A percentile compares a stretch with the other conserved stretches of the same genome.
These are phyloP conservation scores for Cicer cuneatum DNA, from an alignment of 306 rosid species.

Conservation along the genomic window DNA sequence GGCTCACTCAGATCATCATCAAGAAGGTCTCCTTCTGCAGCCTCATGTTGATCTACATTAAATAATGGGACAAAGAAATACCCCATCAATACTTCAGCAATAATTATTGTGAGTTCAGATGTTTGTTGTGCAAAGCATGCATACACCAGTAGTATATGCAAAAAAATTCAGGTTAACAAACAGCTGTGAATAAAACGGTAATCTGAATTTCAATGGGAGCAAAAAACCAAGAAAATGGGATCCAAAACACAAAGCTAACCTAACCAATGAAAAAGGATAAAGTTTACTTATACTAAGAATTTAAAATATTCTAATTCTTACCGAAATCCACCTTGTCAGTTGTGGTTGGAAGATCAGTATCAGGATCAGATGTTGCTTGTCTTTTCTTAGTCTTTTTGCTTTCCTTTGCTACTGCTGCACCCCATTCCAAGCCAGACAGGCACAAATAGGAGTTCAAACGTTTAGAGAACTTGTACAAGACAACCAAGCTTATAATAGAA, in stretches of 20 bases:
- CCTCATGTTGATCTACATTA: constrained; percentile 49
- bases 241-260: constrained; percentile 13
- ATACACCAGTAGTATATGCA: background rate
- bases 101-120: constrained; percentile 23
- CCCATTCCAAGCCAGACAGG: constrained; percentile 11
- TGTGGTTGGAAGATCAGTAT: constrained; percentile 46
- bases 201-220: constrained; percentile 15
- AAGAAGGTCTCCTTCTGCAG: constrained; percentile 55
- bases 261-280: background rate
- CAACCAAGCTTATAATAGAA: background rate
- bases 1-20: constrained; percentile 67
- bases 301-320: constrained; percentile 41
- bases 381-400: constrained; percentile 47
- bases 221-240: constrained; percentile 27
- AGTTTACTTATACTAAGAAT: background rate
- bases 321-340: constrained; percentile 45
- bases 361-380: constrained; percentile 49
- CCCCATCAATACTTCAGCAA: constrained; percentile 12
- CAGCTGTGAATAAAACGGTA: background rate
- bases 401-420: constrained; percentile 40
- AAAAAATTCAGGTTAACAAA: constrained; percentile 28
- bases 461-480: constrained; percentile 33
- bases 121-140: constrained; percentile 21
- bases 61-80: constrained; percentile 7
- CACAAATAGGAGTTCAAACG: constrained; percentile 19